Conservation (phyloP, 441 rosid genomes). For the Populus tomentosa region DNA sequence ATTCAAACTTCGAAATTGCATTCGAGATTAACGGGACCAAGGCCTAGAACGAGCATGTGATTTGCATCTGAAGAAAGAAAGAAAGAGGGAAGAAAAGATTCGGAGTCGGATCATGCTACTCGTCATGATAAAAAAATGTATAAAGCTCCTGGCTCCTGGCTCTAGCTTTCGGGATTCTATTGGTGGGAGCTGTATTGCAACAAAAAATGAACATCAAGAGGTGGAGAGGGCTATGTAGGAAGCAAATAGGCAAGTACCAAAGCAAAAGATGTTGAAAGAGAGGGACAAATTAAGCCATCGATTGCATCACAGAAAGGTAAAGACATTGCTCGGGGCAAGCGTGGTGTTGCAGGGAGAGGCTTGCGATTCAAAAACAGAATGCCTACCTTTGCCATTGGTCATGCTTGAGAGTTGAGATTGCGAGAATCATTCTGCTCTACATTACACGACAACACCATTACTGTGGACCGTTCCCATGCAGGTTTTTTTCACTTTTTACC, state of each 20-base stretch:
- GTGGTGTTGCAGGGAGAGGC: conserved; percentile 29
- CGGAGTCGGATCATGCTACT: background rate
- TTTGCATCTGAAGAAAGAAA: background rate
- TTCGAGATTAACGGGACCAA: background rate
- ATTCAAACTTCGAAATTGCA: background rate
- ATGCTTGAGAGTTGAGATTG: background rate
- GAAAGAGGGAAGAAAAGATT: background rate
- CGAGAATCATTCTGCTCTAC: conserved; percentile 8
- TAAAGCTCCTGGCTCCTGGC: background rate
- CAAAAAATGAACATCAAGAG: conserved; percentile 2
- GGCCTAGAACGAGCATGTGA: background rate
- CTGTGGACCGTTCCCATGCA: conserved; percentile 19
- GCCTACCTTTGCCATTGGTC: conserved; percentile 13
- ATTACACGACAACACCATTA: conserved; percentile 29
- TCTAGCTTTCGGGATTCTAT: conserved; percentile 11
- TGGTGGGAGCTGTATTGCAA: conserved; percentile 26
- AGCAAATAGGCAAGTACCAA: conserved; percentile 27
- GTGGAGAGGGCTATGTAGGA: background rate
- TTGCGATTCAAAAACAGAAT: conserved; percentile 25
- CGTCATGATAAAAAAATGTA: background rate
- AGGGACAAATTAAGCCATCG: conserved; percentile 31
- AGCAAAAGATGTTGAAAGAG: conserved; percentile 21
- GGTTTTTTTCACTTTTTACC: background rate
- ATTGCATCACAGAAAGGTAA: conserved; percentile 43
- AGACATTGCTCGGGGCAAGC: conserved; percentile 43